Percentiles rank a stretch among this genome's conserved stretches.
Evolutionary conservation across 345 rosid genomes (phyloP).

Genomic region (Acer campestre): DNA sequence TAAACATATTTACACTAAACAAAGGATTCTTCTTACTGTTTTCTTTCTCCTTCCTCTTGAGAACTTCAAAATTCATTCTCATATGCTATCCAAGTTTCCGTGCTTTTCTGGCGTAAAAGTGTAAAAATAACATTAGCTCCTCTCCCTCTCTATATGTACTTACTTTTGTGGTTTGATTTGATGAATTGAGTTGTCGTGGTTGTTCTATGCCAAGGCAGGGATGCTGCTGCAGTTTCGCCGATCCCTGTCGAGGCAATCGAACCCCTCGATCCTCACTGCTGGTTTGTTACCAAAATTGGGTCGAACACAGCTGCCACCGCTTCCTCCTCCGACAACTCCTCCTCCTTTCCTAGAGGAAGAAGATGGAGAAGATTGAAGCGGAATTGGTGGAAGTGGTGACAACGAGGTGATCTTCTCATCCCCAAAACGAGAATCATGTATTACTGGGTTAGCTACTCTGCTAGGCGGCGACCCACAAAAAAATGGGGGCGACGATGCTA

Average conservation of each 20-base stretch:
- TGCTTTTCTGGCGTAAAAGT: background rate
- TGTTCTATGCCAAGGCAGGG: constrained; percentile 69
- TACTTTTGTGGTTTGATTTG: constrained; percentile 4
- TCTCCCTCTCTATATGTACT: constrained; percentile 30
- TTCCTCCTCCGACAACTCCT: constrained; percentile 26
- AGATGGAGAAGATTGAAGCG: constrained; percentile 46
- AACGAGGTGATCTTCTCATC: constrained; percentile 53
- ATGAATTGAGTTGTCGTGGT: background rate
- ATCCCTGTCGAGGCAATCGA: constrained; percentile 93
- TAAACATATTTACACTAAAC: constrained; percentile 40
- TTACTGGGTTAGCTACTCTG: constrained; percentile 98
- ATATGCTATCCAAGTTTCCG: constrained; percentile 13
- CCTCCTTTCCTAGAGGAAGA: constrained; percentile 62
- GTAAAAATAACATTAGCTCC: constrained; percentile 9
- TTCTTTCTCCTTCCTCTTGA: constrained; percentile 9
- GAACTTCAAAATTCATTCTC: constrained; percentile 36
- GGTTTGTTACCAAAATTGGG: constrained; percentile 85
- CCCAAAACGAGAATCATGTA: constrained; percentile 76
- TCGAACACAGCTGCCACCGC: constrained; percentile 47
- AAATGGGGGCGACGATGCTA: constrained; percentile 75
- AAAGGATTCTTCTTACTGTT: constrained; percentile 23
- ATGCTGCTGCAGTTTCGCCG: constrained; percentile 71
- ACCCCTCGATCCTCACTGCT: constrained; percentile 82
- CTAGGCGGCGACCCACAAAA: constrained; percentile 97
- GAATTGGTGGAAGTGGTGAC: constrained; percentile 36